Base-by-base conservation (phyloP, 805 yeast genomes). In the Yarrowia sp. region DNA sequence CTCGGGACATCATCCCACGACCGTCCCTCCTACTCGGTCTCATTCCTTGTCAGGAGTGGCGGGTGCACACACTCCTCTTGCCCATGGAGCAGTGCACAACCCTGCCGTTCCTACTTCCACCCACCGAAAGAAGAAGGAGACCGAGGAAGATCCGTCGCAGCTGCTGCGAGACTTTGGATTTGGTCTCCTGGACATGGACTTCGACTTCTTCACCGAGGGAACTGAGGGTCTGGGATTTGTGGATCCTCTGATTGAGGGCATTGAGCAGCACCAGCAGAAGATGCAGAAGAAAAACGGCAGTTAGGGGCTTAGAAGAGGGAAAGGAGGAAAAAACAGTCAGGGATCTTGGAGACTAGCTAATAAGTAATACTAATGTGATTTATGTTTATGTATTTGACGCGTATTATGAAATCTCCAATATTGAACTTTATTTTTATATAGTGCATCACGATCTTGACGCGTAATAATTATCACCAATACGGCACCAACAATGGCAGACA, bases 151-250 rank as follows among this genome's bases (percentile, higher is more conserved):
- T 13, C 61, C 55, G 38, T 47, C 55, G 19, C 55, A 39, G 16
- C n/a, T 55, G 35, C 29, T 55, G 2, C 25, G 61, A 4, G 61
- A 55, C 13, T 55, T 55, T 9, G 61, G 61, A 6, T 58, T 58
- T 9, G 62, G 62, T 3, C 42, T 58, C 24, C 62, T 67, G 58
- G 69, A 68, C 32, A 63, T 68, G 65, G 66, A 68, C 38, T 68
- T 68, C 60, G 71, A 68, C 51, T 68, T 68, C 56, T 63, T 68
- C 24, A 68, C 66, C 65, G 70, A 68, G 31, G 71, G 71, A 32
- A 66, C 70, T 6, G 71, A 68, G 44, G 71, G 71, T 12, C 63
- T 68, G 13, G 70, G 68, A 3, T 68, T 68, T 35, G 71, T 68
- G 13, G 71, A 68, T 61, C 71, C 69, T 7, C 62, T 68, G 41